Evolutionary conservation across 1,284 basidiomycete genomes (phyloP).

Genomic region (Ganoderma sp.): DNA sequence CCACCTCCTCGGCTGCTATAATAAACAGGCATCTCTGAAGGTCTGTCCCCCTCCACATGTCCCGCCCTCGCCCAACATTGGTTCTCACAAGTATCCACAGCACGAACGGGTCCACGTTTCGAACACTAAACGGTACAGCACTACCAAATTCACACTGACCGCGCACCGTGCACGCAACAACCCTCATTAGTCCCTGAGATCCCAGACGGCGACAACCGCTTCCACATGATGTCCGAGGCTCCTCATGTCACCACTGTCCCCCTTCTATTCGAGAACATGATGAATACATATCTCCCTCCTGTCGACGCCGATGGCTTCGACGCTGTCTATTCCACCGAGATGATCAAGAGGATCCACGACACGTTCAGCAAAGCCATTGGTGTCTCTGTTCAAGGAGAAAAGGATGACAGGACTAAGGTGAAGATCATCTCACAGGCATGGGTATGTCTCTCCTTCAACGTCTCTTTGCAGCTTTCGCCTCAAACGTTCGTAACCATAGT

Average conservation of each 20-base stretch:
- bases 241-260: background rate
- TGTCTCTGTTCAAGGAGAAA: background rate
- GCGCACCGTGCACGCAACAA: background rate
- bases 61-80: background rate
- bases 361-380: background rate
- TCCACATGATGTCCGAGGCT: background rate
- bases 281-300: constrained; percentile 1
- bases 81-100: background rate
- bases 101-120: background rate
- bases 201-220: background rate
- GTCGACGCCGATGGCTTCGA: background rate
- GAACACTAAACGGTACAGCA: background rate
- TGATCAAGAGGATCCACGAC: background rate
- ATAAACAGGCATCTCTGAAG: background rate
- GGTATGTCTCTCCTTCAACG: background rate
- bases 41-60: background rate
- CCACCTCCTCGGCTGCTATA: background rate
- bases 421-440: constrained; percentile 4
- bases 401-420: background rate
- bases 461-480: background rate
- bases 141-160: background rate
- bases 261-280: background rate
- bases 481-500: background rate
- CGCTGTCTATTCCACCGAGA: background rate
- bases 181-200: background rate